phyloP scores from a whole-genome alignment of 768 basidiomycete species.

The Suillus placidus region DNA sequence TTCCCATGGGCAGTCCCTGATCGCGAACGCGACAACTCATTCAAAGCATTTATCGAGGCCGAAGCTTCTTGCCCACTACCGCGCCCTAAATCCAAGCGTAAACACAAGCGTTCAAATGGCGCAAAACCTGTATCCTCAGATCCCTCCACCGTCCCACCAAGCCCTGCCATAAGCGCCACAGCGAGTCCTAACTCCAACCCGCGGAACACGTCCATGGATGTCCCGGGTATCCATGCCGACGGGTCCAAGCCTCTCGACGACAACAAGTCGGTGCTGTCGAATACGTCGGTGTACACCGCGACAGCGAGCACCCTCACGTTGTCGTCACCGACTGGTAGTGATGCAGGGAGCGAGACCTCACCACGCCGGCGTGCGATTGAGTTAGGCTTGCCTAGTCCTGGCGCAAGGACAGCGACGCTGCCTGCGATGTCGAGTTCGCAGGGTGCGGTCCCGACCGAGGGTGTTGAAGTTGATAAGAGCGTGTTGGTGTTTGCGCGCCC shows the following conservation, averaged over 20 bases:
- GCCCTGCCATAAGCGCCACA: constrained; percentile 22
- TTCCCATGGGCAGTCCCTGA: constrained; percentile 99
- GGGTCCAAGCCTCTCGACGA: constrained; percentile 14
- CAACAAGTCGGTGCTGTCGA: constrained; percentile 18
- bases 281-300: constrained; percentile 4
- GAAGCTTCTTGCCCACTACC: constrained; percentile 77
- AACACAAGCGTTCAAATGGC: constrained; percentile 11
- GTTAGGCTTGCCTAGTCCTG: constrained; percentile 21
- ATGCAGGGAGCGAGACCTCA: constrained; percentile 16
- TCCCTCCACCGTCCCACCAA: neutral
- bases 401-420: constrained; percentile 37
- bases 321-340: constrained; percentile 15
- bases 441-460: constrained; percentile 11
- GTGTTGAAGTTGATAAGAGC: constrained; percentile 64
- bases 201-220: neutral
- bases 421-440: constrained; percentile 26
- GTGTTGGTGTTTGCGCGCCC: constrained; percentile 79
- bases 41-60: constrained; percentile 87
- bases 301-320: constrained; percentile 16
- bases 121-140: neutral
- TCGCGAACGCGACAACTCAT: constrained; percentile 88
- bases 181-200: neutral
- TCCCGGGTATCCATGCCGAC: neutral
- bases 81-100: constrained; percentile 18
- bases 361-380: constrained; percentile 23